A percentile compares a stretch with the other conserved stretches of the same genome.
Evolutionary conservation across 345 rosid species (phyloP).

Genomic region (Eucalyptus victrix): DNA sequence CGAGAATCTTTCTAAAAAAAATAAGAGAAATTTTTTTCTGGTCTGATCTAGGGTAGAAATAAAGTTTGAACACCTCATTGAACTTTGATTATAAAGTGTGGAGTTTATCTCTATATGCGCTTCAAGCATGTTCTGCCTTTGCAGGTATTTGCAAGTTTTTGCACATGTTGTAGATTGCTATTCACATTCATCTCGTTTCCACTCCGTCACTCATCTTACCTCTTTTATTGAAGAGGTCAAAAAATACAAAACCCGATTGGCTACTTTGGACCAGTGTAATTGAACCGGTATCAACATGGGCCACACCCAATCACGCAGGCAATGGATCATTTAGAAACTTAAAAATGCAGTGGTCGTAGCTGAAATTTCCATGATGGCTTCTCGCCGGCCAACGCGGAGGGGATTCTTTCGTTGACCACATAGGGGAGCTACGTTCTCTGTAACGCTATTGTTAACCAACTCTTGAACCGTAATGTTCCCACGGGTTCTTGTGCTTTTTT

Average conservation of each 20-base stretch:
- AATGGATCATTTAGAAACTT: not conserved
- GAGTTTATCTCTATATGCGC: not conserved
- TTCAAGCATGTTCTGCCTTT: not conserved
- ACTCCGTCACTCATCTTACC: not conserved
- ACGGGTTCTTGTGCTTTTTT: no score
- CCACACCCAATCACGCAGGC: not conserved
- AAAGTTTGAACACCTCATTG: not conserved
- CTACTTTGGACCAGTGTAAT: not conserved
- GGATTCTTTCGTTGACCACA: no score
- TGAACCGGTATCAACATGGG: not conserved
- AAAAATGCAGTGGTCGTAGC: no score
- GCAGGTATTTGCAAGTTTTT: fast-evolving
- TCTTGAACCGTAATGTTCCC: no score
- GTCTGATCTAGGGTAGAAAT: not conserved
- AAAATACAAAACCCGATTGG: not conserved
- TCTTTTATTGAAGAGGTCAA: not conserved
- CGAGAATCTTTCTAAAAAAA: not conserved
- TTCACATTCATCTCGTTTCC: not conserved
- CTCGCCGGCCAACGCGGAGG: no score
- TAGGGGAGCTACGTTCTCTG: no score
- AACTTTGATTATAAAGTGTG: not conserved
- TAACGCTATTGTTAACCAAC: no score
- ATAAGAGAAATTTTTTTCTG: not conserved
- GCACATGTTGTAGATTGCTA: not conserved
- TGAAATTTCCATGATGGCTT: no score